Base-by-base conservation (phyloP, 1,284 basidiomycete species). In the Ganoderma boninense region DNA sequence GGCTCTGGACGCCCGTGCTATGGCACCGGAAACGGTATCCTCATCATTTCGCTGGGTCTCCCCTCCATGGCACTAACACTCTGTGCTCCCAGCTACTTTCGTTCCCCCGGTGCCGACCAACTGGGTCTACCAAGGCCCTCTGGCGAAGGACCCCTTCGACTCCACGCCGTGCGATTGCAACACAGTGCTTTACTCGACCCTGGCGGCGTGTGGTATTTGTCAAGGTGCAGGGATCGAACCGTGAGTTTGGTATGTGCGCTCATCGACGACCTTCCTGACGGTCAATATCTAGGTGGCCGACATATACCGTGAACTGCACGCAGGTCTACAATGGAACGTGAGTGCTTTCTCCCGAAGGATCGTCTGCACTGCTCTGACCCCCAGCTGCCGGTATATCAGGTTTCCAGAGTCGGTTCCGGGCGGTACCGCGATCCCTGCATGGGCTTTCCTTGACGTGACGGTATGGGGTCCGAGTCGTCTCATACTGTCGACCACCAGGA, bases 121-220 rank as follows among this genome's bases (percentile, higher is more conserved):
- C 52, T 56, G 52, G 52, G 52, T 56, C 13, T 56, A 56, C 13
- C 20, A 56, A 16, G 52, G 52, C 29, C 52, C 52, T 56, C 52
- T 26, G 10, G 52, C 52, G 4, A 56, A 56, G 40, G 35, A 59
- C 20, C n/a, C 35, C 10, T 62, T 40, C 32, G 42, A 38, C 6
- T 29, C 66, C 2, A 64, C 44, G 5, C 49, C 62, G 4, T 68
- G 66, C 62, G 40, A 63, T 8, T 68, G 66, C 32, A 68, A 68
- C 23, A 63, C 66, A 20, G 66, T 68, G 11, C 23, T 54, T 1
- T 68, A 63, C 54, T 63, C 66, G 54, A 68, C 66, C 0, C 18
- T 64, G 14, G 61, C 66, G 5, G 66, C 66, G 13, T 69, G 67
- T 20, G 67, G 56, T 2, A 40, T 38, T 4, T 69, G 67, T 26